These are phyloP conservation scores for Huntiella bhutanensis DNA, from an alignment of 2,329 filamentous ascomycete genomes.

Conservation along the genomic window DNA sequence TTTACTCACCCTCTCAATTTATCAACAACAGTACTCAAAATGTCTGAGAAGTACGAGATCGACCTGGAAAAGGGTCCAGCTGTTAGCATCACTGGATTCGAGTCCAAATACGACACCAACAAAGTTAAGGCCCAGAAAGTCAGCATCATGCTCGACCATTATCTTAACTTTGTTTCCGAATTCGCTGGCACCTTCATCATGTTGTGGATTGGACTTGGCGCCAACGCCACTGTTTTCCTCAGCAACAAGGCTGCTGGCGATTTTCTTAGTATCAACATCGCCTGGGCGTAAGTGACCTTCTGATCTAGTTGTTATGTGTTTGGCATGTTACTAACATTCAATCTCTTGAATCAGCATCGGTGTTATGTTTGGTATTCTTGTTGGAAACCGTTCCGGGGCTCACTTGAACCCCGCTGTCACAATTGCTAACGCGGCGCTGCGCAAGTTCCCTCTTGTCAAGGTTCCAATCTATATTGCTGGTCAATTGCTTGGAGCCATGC, in stretches of 20 bases:
- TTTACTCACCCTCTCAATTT: not conserved
- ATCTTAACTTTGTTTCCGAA: constrained; percentile 29
- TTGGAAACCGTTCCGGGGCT: constrained; percentile 44
- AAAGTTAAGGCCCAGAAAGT: constrained; percentile 2
- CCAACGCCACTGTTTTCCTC: constrained; percentile 49
- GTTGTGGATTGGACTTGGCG: constrained; percentile 50
- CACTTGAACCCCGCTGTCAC: constrained; percentile 57
- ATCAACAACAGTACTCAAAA: too few species aligned
- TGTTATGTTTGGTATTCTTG: constrained; percentile 51
- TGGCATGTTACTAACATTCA: constrained; percentile 2
- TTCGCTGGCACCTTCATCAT: constrained; percentile 51
- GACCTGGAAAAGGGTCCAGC: constrained; percentile 9
- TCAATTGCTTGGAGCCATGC: constrained; percentile 49
- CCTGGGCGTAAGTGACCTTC: constrained; percentile 25
- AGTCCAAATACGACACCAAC: not conserved
- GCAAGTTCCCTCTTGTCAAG: constrained; percentile 48
- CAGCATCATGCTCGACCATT: constrained; percentile 7
- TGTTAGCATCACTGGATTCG: not conserved
- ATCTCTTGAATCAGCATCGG: constrained; percentile 27
- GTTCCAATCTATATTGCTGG: constrained; percentile 47
- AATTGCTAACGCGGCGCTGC: constrained; percentile 48
- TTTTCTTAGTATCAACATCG: constrained; percentile 31
- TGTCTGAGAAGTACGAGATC: not conserved
- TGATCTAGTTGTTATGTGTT: not conserved
- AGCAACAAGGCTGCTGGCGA: constrained; percentile 29